Evolutionary conservation across 352 stramenopile species (phyloP), one percentile per base, ranked within the genome.

Genomic region (Blastocystis hominis): DNA sequence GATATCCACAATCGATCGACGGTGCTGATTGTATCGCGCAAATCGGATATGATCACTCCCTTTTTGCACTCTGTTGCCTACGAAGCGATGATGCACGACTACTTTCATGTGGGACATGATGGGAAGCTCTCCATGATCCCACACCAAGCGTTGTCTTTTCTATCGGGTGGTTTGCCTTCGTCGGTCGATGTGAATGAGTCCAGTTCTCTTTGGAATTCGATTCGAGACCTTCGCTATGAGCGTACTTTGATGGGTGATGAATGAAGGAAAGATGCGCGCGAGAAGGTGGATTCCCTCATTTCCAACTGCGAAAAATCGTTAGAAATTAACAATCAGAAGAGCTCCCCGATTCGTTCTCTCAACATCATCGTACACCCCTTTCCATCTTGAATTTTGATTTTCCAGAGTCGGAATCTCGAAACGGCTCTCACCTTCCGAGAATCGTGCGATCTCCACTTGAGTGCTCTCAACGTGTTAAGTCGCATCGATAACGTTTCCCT

Each of bases 41-140:
- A 40, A 30, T 84, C 72, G n/a, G 72, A 84, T 24, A 50, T 84
- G 50, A 84, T 84, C 72, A 42, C 72, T 3, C 72, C 72, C 6
- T 46, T 84, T 20, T 20, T 84, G 6, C 72, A 84, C 50, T 84
- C 72, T 24, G 62, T 84, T 15, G 55, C 72, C 4, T 84, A 84
- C 30, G 72, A 84, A 46, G 72, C 72, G 24, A 84, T 84, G 72
- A 54, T 84, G n/a, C 72, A 84, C 9, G 72, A 84, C 55, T 84
- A 84, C 36, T 53, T 84, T 13, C 72, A 84, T 46, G 50, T 68
- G n/a, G 24, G 72, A n/a, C 46, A 68, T 30, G 72, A 84, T 34
- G 72, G 72, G 4, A 59, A 68, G 38, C 20, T 84, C 7, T 84
- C 72, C 20, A 46, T 68, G 5, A 68, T 53, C 44, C 72, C 50